A percentile compares a stretch with the other conserved stretches of the same genome.
Conservation (phyloP, 192 early-diverging fungal species). For the Linnemannia exigua region DNA sequence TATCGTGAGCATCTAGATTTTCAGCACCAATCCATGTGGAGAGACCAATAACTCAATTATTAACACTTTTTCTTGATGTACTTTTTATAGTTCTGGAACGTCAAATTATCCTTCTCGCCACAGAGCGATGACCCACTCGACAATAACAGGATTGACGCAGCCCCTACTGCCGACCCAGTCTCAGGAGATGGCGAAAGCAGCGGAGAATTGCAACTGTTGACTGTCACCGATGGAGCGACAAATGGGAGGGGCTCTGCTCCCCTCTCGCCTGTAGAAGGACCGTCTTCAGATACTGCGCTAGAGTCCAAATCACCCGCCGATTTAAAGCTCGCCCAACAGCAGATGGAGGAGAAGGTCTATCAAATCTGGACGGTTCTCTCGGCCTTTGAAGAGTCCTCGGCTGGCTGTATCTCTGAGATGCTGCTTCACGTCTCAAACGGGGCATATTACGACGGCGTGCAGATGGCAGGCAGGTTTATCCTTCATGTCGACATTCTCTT, state of each 20-base stretch:
- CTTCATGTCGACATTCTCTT: slow-evolving; percentile 95
- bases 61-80: background rate
- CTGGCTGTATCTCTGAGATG: slow-evolving; percentile 97
- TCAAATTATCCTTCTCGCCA: slow-evolving; percentile 61
- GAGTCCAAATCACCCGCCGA: slow-evolving; percentile 57
- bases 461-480: slow-evolving; percentile 89
- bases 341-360: slow-evolving; percentile 90
- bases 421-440: slow-evolving; percentile 91
- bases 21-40: slow-evolving; percentile 2
- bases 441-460: slow-evolving; percentile 83
- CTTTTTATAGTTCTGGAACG: slow-evolving; percentile 71
- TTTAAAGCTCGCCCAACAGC: slow-evolving; percentile 70
- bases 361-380: slow-evolving; percentile 93
- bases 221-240: background rate
- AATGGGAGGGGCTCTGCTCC: background rate
- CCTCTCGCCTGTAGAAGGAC: slow-evolving; percentile 5
- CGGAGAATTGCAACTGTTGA: slow-evolving; percentile 11
- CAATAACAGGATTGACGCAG: slow-evolving; percentile 3
- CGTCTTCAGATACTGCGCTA: background rate
- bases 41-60: slow-evolving; percentile 11
- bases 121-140: slow-evolving; percentile 29
- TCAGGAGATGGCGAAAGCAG: background rate
- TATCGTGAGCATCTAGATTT: background rate
- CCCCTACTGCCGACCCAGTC: background rate
- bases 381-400: slow-evolving; percentile 96